Conservation (phyloP, 352 stramenopile species). For the Globisporangium takayamanum region DNA sequence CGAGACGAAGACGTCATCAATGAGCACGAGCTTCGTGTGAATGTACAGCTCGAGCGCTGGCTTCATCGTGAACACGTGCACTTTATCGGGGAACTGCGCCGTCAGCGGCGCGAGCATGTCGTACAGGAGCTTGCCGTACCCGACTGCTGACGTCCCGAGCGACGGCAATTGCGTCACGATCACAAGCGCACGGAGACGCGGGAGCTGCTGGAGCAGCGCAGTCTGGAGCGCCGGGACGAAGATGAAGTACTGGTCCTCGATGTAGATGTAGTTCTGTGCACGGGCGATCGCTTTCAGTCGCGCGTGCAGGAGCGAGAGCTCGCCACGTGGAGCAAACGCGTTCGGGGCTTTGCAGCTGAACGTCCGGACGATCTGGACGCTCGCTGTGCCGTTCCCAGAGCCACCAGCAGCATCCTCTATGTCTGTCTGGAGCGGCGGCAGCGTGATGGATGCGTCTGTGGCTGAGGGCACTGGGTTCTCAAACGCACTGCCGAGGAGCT, state of each 20-base stretch:
- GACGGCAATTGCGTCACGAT: constrained; percentile 38
- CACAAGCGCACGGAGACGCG: constrained; percentile 36
- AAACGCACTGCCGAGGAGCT: constrained; percentile 29
- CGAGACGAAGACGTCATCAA: constrained; percentile 83
- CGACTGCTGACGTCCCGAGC: constrained; percentile 23
- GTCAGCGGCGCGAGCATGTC: constrained; percentile 61
- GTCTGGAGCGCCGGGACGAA: constrained; percentile 46
- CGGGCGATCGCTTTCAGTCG: constrained; percentile 52
- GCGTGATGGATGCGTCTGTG: neutral
- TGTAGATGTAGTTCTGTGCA: constrained; percentile 60
- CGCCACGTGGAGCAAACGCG: constrained; percentile 22
- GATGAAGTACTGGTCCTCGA: constrained; percentile 74
- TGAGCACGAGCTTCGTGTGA: constrained; percentile 70
- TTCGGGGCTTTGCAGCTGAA: constrained; percentile 22
- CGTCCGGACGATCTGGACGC: constrained; percentile 48
- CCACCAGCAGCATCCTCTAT: neutral
- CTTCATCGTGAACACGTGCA: constrained; percentile 52
- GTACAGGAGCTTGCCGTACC: constrained; percentile 39
- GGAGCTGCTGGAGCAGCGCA: constrained; percentile 34
- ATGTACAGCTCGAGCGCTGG: constrained; percentile 53
- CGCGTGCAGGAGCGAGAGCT: constrained; percentile 45
- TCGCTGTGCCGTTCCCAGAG: neutral
- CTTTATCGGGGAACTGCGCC: constrained; percentile 45
- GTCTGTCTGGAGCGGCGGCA: neutral
- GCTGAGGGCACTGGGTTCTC: constrained; percentile 23